Evolutionary conservation across 257 asterid species (phyloP).

Genomic region (Prunella vulgaris): DNA sequence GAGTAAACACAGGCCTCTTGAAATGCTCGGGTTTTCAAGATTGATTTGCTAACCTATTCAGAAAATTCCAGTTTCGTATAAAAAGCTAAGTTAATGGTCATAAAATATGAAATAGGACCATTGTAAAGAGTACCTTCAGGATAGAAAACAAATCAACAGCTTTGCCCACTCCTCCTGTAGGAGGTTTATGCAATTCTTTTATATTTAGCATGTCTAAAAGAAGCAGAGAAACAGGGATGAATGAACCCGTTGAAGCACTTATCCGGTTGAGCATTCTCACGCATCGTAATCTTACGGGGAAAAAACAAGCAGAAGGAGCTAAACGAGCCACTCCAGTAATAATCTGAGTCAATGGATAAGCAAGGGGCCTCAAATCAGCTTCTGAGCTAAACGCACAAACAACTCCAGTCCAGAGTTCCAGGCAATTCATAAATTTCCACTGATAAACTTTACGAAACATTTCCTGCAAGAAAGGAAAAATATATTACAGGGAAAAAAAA

Average conservation of each 20-base stretch:
- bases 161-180: slow-evolving; percentile 92
- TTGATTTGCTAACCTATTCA: slow-evolving; percentile 69
- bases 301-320: slow-evolving; percentile 82
- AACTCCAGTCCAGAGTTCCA: slow-evolving; percentile 97
- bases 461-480: slow-evolving; percentile 41
- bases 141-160: slow-evolving; percentile 65
- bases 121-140: slow-evolving; percentile 51
- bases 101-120: slow-evolving; percentile 3
- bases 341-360: slow-evolving; percentile 86
- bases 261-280: slow-evolving; percentile 87
- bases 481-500: background rate
- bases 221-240: slow-evolving; percentile 76
- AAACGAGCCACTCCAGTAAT: slow-evolving; percentile 87
- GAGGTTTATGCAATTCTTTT: slow-evolving; percentile 82
- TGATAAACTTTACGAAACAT: slow-evolving; percentile 81
- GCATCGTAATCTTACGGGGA: slow-evolving; percentile 90
- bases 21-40: slow-evolving; percentile 77
- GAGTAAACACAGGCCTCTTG: slow-evolving; percentile 89
- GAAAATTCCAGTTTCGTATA: slow-evolving; percentile 16
- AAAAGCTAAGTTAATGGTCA: background rate
- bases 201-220: slow-evolving; percentile 86
- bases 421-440: slow-evolving; percentile 88
- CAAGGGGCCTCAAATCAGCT: slow-evolving; percentile 75
- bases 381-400: slow-evolving; percentile 71
- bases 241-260: slow-evolving; percentile 70